Conservation (phyloP, 345 rosid genomes). For the sweet orange (Citrus sinensis) region DVS_A1.0 CM039163.1:52008001-52008500, state of each 20-base stretch:
- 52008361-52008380: too few species aligned
- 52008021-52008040: conserved; percentile 39
- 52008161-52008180: neutral
- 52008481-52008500: too few species aligned
- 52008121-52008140: neutral
- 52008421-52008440: too few species aligned
- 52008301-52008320: conserved; percentile 44
- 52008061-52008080: conserved; percentile 50
- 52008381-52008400: too few species aligned
- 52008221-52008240: conserved; percentile 25
- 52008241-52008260: conserved; percentile 32
- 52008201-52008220: conserved; percentile 15
- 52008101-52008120: conserved; percentile 28
- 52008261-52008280: conserved; percentile 43
- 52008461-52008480: too few species aligned
- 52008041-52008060: conserved; percentile 47
- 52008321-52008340: conserved; percentile 28
- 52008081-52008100: conserved; percentile 49
- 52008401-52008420: too few species aligned
- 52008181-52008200: conserved; percentile 25
- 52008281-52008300: conserved; percentile 52
- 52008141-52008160: neutral
- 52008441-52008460: too few species aligned
- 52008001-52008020: conserved; percentile 41
- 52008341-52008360: conserved; percentile 6